Evolutionary conservation across 768 basidiomycete genomes (phyloP), one percentile per base, ranked within the genome.

Genomic region (Rhodotorula sphaerocarpa): DNA sequence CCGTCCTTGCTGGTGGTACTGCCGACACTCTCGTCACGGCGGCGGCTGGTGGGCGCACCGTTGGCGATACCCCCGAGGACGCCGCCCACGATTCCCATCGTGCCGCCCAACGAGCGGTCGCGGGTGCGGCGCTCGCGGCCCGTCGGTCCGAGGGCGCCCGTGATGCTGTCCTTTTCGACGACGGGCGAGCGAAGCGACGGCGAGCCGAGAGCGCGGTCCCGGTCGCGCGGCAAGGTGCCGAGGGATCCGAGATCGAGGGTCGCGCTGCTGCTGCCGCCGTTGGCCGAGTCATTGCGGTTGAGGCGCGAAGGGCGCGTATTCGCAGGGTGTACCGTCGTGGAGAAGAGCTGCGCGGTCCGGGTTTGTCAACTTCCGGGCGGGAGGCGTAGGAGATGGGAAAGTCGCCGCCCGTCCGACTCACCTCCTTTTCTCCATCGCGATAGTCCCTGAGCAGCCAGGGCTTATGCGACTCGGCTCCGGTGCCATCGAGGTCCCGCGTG

Each of bases 361-460:
- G 36, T 39, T 39, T 39, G 36, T 39, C 36, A 39, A 16, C 36
- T 9, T 10, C 9, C 9, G 36, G 16, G 10, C 36, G 10, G 9
- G 10, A 16, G 16, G 36, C 36, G 36, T 16, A 46, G 54, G 33
- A 45, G 34, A 63, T 63, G 42, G 48, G 5, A 33, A 42, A 25
- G 1, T 23, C 20, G 61, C 55, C 39, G 33, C 36, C 41, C 16
- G 66, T 59, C 16, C 12, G 11, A 55, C 68, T 52, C 50, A 69
- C 68, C 42, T 69, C 64, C 47, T 65, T 65, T 61, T 69, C 68
- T 20, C 61, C 64, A 25, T 69, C 64, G 50, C 63, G 61, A 39
- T 61, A 69, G 1, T 61, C 64, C 53, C 62, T 50, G 47, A 69
- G 28, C 4, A 55, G 54, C 63, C 63, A 69, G 21, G 68, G 68